phyloP scores from a whole-genome alignment of 305 asterid species.

The Coffea humblotiana region DNA sequence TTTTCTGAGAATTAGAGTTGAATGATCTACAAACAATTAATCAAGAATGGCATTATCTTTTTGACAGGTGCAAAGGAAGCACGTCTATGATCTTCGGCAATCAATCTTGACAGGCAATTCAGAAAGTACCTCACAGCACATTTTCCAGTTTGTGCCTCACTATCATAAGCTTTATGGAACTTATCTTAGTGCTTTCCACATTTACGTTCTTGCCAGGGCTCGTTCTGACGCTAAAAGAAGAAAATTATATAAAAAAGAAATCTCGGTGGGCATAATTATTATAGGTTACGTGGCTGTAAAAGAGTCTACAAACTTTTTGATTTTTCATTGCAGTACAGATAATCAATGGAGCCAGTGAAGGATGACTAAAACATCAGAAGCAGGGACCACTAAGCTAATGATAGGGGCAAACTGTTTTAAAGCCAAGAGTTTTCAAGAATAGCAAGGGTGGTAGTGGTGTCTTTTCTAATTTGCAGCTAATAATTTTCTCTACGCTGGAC shows the following conservation, averaged over 20 bases:
- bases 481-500: too few species aligned
- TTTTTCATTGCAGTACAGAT: not conserved
- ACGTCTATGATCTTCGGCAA: conserved; percentile 95
- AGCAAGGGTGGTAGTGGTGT: too few species aligned
- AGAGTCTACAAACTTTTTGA: not conserved
- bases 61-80: conserved; percentile 92
- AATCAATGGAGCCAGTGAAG: not conserved
- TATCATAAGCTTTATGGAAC: conserved; percentile 23
- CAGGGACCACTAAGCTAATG: not conserved
- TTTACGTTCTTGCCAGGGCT: not conserved
- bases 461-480: too few species aligned
- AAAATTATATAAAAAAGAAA: not conserved
- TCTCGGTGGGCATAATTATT: not conserved
- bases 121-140: conserved; percentile 84
- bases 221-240: not conserved
- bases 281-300: not conserved
- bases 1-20: not conserved
- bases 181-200: conserved; percentile 8
- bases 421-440: too few species aligned
- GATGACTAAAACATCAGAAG: too few species aligned
- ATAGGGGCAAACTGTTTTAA: too few species aligned
- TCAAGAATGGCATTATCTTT: conserved; percentile 11
- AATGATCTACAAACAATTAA: conserved; percentile 7
- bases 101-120: conserved; percentile 78
- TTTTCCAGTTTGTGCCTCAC: conserved; percentile 69